phyloP scores from a whole-genome alignment of 2,329 filamentous ascomycete genomes.

The Colletotrichum agaves region DNA sequence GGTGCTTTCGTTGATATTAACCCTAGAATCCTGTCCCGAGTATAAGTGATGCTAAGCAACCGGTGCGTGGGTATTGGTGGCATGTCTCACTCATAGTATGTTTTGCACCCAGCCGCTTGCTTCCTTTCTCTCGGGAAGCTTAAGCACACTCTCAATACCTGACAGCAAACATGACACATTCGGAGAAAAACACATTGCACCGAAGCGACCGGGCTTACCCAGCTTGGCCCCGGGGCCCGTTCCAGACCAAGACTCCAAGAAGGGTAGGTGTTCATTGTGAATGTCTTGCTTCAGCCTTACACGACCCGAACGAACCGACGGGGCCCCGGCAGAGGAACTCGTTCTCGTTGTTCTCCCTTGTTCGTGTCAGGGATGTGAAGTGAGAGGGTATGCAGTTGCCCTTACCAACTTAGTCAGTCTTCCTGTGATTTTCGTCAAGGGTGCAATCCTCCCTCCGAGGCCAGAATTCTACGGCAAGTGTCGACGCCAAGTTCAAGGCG shows the following conservation, averaged over 20 bases:
- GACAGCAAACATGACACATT: constrained; percentile 6
- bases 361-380: neutral
- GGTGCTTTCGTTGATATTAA: no score
- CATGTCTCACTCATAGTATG: neutral
- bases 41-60: neutral
- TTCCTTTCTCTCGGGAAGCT: neutral
- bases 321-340: neutral
- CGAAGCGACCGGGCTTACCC: neutral
- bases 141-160: neutral
- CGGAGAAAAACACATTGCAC: neutral
- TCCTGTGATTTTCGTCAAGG: neutral
- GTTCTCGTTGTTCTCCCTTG: neutral
- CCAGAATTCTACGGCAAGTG: no score
- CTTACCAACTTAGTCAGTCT: neutral
- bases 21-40: no score
- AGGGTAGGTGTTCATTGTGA: neutral
- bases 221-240: neutral
- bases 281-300: constrained; percentile 20
- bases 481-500: no score
- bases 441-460: no score
- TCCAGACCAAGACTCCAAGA: constrained; percentile 1
- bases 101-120: neutral
- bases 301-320: neutral
- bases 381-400: neutral
- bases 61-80: neutral